Evolutionary conservation across 805 yeast genomes (phyloP).

Genomic region (Candida manassasensis): DNA sequence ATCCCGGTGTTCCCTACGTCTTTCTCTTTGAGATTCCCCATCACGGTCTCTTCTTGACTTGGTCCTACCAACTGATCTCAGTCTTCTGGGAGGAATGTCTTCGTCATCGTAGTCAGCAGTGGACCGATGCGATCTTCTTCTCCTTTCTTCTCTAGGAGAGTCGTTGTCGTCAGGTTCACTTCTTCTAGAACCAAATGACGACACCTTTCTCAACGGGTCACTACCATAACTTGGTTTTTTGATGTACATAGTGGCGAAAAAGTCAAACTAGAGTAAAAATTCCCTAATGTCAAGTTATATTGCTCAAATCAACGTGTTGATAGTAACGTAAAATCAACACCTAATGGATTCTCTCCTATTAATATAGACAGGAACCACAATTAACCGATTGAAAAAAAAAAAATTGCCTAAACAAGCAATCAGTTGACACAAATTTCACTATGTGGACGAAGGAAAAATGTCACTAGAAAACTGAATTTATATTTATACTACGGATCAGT

Average conservation of each 20-base stretch:
- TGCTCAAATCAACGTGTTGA: too few species aligned
- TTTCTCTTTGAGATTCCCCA: constrained; percentile 6
- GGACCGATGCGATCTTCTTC: neutral
- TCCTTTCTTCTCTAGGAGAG: too few species aligned
- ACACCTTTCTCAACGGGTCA: constrained; percentile 1
- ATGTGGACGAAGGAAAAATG: too few species aligned
- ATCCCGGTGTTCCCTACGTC: constrained; percentile 1
- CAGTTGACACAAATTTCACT: too few species aligned
- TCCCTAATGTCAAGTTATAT: neutral
- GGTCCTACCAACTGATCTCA: constrained; percentile 3
- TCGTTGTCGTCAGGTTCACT: neutral
- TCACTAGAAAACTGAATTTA: too few species aligned
- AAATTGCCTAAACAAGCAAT: too few species aligned
- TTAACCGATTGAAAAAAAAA: too few species aligned
- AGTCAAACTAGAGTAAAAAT: neutral
- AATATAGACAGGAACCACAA: too few species aligned
- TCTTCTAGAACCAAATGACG: constrained; percentile 4
- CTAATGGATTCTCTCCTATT: too few species aligned
- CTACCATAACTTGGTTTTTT: constrained; percentile 4
- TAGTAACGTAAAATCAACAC: too few species aligned
- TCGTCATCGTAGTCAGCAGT: constrained; percentile 1
- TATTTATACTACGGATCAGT: too few species aligned
- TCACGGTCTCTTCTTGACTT: constrained; percentile 1
- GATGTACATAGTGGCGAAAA: constrained; percentile 1
- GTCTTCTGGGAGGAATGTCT: constrained; percentile 1